phyloP scores from a whole-genome alignment of 192 early-diverging fungal species.

The Podila minutissima region DNA sequence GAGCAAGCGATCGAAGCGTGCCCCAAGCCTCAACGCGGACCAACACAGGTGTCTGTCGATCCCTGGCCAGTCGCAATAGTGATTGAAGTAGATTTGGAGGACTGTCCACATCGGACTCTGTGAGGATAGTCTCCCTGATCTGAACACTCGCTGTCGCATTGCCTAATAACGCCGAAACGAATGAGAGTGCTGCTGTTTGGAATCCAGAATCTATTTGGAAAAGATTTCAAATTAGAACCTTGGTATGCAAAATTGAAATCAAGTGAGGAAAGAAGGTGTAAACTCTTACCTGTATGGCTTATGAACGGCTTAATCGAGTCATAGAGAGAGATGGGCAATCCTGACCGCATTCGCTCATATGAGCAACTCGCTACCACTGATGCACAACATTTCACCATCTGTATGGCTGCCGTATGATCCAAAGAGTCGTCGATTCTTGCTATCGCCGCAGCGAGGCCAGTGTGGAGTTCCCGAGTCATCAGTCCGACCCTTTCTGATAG shows the following conservation, averaged over 20 bases:
- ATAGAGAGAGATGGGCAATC: conserved; percentile 12
- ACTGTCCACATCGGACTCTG: background rate
- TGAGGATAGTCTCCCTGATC: conserved; percentile 11
- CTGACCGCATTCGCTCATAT: conserved; percentile 33
- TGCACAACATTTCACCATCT: conserved; percentile 36
- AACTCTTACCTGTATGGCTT: conserved; percentile 6
- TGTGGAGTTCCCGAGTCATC: conserved; percentile 29
- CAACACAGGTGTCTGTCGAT: background rate
- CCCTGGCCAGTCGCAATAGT: conserved; percentile 29
- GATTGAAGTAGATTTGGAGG: conserved; percentile 12
- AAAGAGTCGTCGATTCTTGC: conserved; percentile 8
- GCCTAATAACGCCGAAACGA: conserved; percentile 18
- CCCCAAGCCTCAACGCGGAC: conserved; percentile 55
- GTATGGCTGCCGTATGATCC: conserved; percentile 10
- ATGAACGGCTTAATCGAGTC: conserved; percentile 22
- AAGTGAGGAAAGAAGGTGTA: background rate
- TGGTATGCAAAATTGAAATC: background rate
- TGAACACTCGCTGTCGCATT: conserved; percentile 30
- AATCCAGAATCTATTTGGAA: conserved; percentile 19
- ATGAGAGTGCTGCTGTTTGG: conserved; percentile 17
- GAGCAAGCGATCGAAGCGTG: conserved; percentile 45
- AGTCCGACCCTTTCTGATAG: conserved; percentile 41
- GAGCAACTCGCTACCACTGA: conserved; percentile 23
- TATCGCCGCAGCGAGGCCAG: conserved; percentile 19
- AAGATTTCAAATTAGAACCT: background rate